Evolutionary conservation across 73 alveolate genomes (phyloP).

Genomic region (Blepharisma stoltei): DNA sequence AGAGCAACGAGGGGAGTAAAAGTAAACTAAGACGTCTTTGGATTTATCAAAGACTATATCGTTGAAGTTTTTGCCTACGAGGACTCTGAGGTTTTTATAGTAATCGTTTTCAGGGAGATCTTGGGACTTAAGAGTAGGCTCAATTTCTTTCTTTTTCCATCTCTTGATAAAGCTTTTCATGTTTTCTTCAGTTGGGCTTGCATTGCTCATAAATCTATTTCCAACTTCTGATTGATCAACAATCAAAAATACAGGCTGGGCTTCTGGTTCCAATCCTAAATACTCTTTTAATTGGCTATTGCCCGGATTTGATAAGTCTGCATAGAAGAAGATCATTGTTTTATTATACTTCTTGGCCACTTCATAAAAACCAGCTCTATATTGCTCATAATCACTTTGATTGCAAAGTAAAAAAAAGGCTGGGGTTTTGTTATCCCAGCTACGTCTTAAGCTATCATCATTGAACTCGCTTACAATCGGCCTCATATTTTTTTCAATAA

Average conservation of each 20-base stretch:
- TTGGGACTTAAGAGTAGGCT: conserved; percentile 62
- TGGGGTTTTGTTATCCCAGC: not conserved
- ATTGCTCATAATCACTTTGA: conserved; percentile 28
- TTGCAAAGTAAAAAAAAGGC: not conserved
- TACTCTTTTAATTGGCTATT: conserved; percentile 61
- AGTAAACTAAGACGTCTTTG: conserved; percentile 77
- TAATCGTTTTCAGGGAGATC: conserved; percentile 58
- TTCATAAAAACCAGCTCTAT: conserved; percentile 46
- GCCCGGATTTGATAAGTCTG: conserved; percentile 60
- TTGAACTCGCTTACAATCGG: not conserved
- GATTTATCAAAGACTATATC: conserved; percentile 67
- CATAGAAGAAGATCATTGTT: conserved; percentile 46
- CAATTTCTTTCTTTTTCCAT: conserved; percentile 50
- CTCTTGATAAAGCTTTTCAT: conserved; percentile 44
- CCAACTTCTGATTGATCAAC: conserved; percentile 53
- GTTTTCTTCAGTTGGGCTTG: conserved; percentile 40
- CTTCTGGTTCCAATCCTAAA: conserved; percentile 51
- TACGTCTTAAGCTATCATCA: not conserved
- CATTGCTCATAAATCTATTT: conserved; percentile 45
- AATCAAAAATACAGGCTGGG: conserved; percentile 55
- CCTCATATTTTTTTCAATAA: not conserved
- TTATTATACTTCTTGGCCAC: conserved; percentile 60
- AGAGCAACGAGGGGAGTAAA: conserved; percentile 85
- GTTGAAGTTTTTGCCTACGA: conserved; percentile 78
- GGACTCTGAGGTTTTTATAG: conserved; percentile 47